These are phyloP conservation scores for Xylariaceae sp. DNA, from an alignment of 2,329 filamentous ascomycete species.

Conservation along the genomic window DNA sequence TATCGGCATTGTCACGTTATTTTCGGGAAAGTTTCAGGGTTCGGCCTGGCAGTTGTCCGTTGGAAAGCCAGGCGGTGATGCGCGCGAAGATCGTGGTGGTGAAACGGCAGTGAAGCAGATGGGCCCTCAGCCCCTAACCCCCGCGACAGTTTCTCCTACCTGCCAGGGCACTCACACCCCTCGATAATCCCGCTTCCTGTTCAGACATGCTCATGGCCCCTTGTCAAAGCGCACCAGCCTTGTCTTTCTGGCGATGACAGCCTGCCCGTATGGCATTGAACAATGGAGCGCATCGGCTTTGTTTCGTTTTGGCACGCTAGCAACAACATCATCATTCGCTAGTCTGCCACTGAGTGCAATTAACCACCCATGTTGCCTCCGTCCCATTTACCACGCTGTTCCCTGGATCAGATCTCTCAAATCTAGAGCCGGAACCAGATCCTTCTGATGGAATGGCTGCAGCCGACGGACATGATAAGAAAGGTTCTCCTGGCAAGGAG, in stretches of 20 bases:
- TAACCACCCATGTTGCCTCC: conserved; percentile 8
- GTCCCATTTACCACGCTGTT: conserved; percentile 10
- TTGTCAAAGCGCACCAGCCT: conserved; percentile 19
- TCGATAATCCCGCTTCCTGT: background rate
- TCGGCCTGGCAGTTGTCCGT: conserved; percentile 30
- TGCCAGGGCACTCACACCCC: conserved; percentile 13
- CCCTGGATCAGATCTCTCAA: conserved; percentile 3
- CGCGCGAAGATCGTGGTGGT: conserved; percentile 7
- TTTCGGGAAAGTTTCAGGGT: conserved; percentile 26
- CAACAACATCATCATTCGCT: conserved; percentile 6
- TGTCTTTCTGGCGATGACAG: conserved; percentile 13
- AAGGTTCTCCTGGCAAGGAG: conserved; percentile 13
- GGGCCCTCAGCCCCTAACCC: conserved; percentile 19
- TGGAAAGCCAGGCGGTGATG: conserved; percentile 8
- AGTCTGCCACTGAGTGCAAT: background rate
- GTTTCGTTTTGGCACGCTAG: conserved; percentile 26
- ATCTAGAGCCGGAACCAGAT: conserved; percentile 21
- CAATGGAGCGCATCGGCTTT: conserved; percentile 12
- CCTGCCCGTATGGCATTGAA: conserved; percentile 16
- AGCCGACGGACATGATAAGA: conserved; percentile 7
- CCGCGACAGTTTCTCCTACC: conserved; percentile 4
- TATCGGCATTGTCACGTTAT: conserved; percentile 22
- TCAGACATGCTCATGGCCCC: too few species aligned
- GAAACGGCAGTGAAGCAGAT: conserved; percentile 33
- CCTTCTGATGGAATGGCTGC: conserved; percentile 7